Evolutionary conservation across 768 basidiomycete species (phyloP).

Genomic region (Auriscalpium orientale): DNA sequence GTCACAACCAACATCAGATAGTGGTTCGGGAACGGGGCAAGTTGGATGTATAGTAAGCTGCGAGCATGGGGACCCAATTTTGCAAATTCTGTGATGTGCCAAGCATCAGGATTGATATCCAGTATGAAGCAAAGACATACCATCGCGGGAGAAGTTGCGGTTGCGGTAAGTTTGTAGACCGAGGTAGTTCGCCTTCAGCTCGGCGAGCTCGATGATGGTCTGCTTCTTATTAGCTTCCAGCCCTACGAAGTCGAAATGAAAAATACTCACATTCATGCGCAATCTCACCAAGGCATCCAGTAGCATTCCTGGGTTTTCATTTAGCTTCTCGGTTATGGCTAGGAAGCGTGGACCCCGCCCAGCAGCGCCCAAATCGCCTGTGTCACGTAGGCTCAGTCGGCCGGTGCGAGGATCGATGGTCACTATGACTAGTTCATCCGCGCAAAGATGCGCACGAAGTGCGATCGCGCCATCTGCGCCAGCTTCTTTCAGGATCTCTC

Average conservation of each 20-base stretch:
- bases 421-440: slow-evolving; percentile 68
- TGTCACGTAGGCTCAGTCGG: slow-evolving; percentile 68
- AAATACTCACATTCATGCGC: slow-evolving; percentile 49
- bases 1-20: slow-evolving; percentile 82
- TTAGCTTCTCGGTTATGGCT: slow-evolving; percentile 50
- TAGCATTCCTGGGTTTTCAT: slow-evolving; percentile 58
- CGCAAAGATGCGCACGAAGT: slow-evolving; percentile 64
- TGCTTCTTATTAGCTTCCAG: slow-evolving; percentile 22
- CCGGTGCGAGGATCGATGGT: slow-evolving; percentile 79
- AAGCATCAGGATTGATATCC: background rate
- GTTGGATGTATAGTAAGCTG: slow-evolving; percentile 66
- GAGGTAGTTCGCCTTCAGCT: slow-evolving; percentile 80
- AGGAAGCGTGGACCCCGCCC: slow-evolving; percentile 64
- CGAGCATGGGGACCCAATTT: slow-evolving; percentile 64
- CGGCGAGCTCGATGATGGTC: slow-evolving; percentile 78
- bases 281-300: slow-evolving; percentile 50
- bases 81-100: slow-evolving; percentile 40
- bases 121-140: slow-evolving; percentile 28
- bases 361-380: slow-evolving; percentile 71
- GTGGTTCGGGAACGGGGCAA: slow-evolving; percentile 69
- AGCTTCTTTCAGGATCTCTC: background rate
- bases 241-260: background rate
- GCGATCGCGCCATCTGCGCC: slow-evolving; percentile 44
- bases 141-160: slow-evolving; percentile 60
- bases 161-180: slow-evolving; percentile 69